A percentile compares a stretch with the other conserved stretches of the same genome.
phyloP scores from a whole-genome alignment of 164 flowering plant genomes.

The Nelumbo lutea region DNA sequence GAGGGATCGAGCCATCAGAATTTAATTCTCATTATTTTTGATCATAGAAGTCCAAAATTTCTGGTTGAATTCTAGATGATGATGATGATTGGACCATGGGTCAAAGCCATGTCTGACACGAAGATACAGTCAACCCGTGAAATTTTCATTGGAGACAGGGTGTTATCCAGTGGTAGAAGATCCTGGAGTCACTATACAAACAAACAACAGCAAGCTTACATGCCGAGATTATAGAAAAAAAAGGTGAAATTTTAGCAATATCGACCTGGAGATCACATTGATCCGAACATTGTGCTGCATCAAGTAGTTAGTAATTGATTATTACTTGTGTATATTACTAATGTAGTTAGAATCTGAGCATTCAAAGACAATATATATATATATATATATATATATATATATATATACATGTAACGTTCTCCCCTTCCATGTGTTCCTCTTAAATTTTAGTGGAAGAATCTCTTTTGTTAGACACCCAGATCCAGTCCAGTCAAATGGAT shows the following conservation, averaged over 20 bases:
- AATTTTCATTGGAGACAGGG: not conserved
- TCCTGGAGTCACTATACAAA: not conserved
- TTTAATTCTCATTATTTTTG: not conserved
- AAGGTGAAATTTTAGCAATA: constrained; percentile 1
- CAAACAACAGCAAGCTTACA: not conserved
- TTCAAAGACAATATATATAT: too few species aligned
- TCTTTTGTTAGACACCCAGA: too few species aligned
- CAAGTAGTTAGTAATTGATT: not conserved
- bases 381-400: too few species aligned
- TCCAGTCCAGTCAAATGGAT: too few species aligned
- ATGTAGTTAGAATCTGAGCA: not conserved
- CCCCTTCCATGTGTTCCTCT: too few species aligned
- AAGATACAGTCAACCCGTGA: not conserved
- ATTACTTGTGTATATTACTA: not conserved
- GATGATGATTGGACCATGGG: not conserved
- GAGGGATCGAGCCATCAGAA: not conserved
- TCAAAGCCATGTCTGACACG: not conserved
- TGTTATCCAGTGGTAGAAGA: not conserved
- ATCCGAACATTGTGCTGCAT: constrained; percentile 1
- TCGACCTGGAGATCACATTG: constrained; percentile 13
- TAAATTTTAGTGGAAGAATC: too few species aligned
- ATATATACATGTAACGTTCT: too few species aligned
- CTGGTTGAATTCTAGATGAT: not conserved
- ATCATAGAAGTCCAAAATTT: not conserved
- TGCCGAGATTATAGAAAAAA: not conserved